Evolutionary conservation across 2,329 filamentous ascomycete species (phyloP).

Genomic region (Beauveria bassiana): DNA sequence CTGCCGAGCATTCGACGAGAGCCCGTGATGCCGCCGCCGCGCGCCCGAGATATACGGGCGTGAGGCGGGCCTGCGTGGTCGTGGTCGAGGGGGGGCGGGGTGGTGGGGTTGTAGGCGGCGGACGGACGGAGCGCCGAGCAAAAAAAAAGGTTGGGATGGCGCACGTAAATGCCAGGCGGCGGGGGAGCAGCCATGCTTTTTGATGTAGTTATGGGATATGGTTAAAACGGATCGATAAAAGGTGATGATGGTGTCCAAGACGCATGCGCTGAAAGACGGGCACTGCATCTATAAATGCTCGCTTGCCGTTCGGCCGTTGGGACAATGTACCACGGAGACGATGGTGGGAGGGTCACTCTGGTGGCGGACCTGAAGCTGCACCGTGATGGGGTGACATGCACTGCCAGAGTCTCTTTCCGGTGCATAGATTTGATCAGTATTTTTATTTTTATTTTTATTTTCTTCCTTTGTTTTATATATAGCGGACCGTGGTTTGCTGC

Average conservation of each 20-base stretch:
- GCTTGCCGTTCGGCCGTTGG: conserved; percentile 11
- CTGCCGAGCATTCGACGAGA: conserved; percentile 55
- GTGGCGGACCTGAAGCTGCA: neutral
- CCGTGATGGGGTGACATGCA: neutral
- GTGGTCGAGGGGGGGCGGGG: conserved; percentile 45
- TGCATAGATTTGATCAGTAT: neutral
- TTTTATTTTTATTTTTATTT: neutral
- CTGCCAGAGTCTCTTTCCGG: neutral
- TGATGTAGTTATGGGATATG: neutral
- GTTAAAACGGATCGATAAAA: too few relatives aligned
- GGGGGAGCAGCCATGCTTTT: conserved; percentile 27
- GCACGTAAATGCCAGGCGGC: conserved; percentile 48
- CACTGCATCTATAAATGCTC: neutral
- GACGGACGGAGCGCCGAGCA: conserved; percentile 31
- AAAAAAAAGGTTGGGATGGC: conserved; percentile 55
- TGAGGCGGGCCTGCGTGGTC: conserved; percentile 51
- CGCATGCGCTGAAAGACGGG: neutral
- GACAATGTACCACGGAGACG: conserved; percentile 1
- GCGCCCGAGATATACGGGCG: conserved; percentile 50
- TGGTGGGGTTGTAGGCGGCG: conserved; percentile 33
- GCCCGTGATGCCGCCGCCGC: conserved; percentile 45
- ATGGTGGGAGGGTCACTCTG: conserved; percentile 2
- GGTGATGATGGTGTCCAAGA: too few relatives aligned
- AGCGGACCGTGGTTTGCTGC: neutral
- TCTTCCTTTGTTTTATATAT: neutral